Percentiles rank a stretch among this genome's conserved stretches.
These are phyloP conservation scores for Tricholoma saponaceum DNA, from an alignment of 768 basidiomycete genomes.

Conservation along the genomic window DNA sequence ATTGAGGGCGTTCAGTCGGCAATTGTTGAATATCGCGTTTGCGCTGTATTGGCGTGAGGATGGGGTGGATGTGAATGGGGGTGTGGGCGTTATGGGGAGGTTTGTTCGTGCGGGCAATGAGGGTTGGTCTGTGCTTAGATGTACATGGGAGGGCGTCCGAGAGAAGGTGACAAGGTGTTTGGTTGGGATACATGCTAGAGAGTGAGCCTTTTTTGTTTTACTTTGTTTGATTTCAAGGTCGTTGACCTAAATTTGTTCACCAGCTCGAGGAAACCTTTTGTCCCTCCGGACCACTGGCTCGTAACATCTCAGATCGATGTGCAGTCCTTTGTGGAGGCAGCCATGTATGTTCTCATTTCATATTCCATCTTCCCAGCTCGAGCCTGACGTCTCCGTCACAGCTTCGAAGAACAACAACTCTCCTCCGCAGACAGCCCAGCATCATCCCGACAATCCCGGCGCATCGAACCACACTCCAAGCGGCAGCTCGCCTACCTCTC, in stretches of 20 bases:
- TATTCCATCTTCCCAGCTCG: background rate
- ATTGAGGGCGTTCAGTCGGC: conserved; percentile 66
- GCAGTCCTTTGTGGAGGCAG: conserved; percentile 78
- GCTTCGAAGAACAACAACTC: conserved; percentile 63
- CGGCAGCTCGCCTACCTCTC: conserved; percentile 73
- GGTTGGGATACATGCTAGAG: conserved; percentile 80
- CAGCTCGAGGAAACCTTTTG: conserved; percentile 84
- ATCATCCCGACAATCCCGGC: background rate
- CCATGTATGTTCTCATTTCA: conserved; percentile 46
- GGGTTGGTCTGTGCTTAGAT: conserved; percentile 29
- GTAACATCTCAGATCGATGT: conserved; percentile 46
- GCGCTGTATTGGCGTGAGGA: conserved; percentile 53
- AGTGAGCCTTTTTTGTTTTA: conserved; percentile 47
- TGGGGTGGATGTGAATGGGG: conserved; percentile 16
- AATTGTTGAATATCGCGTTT: conserved; percentile 83
- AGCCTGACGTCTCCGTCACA: conserved; percentile 19
- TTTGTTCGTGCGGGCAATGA: background rate
- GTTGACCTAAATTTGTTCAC: conserved; percentile 1
- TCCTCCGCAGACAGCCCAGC: conserved; percentile 14
- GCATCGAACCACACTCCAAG: conserved; percentile 26
- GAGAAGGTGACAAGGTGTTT: conserved; percentile 76
- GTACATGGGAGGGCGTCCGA: conserved; percentile 66
- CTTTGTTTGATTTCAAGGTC: background rate
- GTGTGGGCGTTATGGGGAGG: background rate
- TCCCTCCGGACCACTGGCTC: conserved; percentile 83